These are phyloP conservation scores for Dactylellina leptospora DNA, from an alignment of 2,329 filamentous ascomycete species.

Conservation along the genomic window DNA sequence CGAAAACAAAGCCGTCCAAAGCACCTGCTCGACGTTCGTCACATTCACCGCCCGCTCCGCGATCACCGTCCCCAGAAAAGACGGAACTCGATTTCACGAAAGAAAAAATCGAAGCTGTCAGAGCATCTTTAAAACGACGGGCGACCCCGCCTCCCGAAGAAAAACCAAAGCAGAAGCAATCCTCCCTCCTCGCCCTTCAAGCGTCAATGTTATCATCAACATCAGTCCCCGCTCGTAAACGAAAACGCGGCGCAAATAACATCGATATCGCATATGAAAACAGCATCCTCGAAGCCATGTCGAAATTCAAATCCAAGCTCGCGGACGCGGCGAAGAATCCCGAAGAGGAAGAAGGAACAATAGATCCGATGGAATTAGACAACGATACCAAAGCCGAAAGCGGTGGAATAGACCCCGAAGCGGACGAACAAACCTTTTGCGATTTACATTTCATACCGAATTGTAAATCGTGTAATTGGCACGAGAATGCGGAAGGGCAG, in stretches of 20 bases:
- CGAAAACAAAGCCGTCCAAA: constrained; percentile 25
- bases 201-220: constrained; percentile 75
- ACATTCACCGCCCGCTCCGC: constrained; percentile 27
- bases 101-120: constrained; percentile 47
- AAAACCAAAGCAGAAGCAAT: constrained; percentile 57
- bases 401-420: constrained; percentile 62
- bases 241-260: constrained; percentile 68
- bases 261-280: constrained; percentile 68
- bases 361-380: constrained; percentile 52
- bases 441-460: constrained; percentile 96
- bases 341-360: constrained; percentile 56
- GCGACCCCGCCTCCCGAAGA: constrained; percentile 45
- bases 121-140: constrained; percentile 49
- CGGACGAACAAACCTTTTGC: constrained; percentile 79
- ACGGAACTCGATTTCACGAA: constrained; percentile 31
- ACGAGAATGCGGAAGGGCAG: constrained; percentile 67
- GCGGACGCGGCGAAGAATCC: constrained; percentile 64
- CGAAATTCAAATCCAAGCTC: constrained; percentile 81
- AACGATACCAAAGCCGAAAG: constrained; percentile 56
- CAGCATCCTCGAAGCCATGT: constrained; percentile 74
- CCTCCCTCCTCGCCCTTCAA: constrained; percentile 67
- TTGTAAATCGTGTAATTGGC: constrained; percentile 93
- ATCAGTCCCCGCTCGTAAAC: constrained; percentile 75
- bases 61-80: constrained; percentile 23
- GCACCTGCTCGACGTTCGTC: constrained; percentile 11